A percentile compares a stretch with the other conserved stretches of the same genome.
phyloP scores from a whole-genome alignment of 768 basidiomycete species.

The Kwoniella sp. region DNA sequence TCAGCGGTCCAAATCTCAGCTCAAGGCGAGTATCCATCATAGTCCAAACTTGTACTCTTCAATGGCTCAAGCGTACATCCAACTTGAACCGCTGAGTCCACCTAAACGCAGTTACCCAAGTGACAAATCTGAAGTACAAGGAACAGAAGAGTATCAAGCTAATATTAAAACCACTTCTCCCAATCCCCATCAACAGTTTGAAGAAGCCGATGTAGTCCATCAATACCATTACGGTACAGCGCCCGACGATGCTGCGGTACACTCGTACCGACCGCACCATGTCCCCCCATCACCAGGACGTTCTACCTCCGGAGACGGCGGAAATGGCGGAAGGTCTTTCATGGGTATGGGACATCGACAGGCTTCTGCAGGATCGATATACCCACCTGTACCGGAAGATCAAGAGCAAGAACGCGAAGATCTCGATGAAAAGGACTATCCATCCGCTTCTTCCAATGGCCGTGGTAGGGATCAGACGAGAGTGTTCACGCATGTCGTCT shows the following conservation, averaged over 20 bases:
- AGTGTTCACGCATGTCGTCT: background rate
- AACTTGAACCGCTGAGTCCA: background rate
- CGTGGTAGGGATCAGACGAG: background rate
- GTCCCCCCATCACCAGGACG: background rate
- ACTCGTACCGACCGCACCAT: constrained; percentile 32
- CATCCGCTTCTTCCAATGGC: background rate
- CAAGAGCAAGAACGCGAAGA: constrained; percentile 15
- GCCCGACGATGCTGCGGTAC: constrained; percentile 31
- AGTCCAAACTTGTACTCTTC: background rate
- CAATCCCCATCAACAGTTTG: constrained; percentile 37
- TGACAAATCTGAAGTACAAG: background rate
- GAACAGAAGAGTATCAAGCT: background rate
- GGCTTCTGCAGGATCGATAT: constrained; percentile 16
- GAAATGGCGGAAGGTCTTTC: background rate
- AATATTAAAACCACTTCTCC: background rate
- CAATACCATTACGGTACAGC: constrained; percentile 47
- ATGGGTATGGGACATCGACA: constrained; percentile 5
- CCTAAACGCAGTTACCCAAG: no score
- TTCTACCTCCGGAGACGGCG: constrained; percentile 4
- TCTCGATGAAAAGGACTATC: constrained; percentile 4
- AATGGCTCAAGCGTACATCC: constrained; percentile 1
- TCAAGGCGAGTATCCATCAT: constrained; percentile 35
- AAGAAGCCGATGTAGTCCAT: constrained; percentile 54
- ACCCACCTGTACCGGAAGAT: constrained; percentile 19
- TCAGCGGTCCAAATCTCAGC: constrained; percentile 34